Evolutionary conservation across 1,284 basidiomycete species (phyloP), one percentile per base, ranked within the genome.

Genomic region (Trametes sp.): DNA sequence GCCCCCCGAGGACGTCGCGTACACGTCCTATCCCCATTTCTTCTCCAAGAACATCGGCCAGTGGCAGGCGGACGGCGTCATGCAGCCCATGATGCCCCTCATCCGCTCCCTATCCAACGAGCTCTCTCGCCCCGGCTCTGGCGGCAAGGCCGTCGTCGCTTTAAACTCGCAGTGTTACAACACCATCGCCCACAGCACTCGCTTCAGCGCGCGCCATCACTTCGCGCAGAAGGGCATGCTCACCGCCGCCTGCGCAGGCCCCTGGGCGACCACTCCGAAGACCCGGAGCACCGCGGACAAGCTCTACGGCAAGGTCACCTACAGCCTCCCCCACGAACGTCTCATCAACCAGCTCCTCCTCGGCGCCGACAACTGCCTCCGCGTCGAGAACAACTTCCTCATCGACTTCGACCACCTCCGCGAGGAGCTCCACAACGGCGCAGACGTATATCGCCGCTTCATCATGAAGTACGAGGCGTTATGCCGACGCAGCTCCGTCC

Each of bases 351-450:
- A 36, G 35, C 35, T 36, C 8, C 9, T 16, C 35, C 9, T 36
- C 11, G 35, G 8, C 8, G 35, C 4, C 35, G 35, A 38, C 24
- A 41, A 42, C 36, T 53, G 11, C 11, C 36, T 53, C 16, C 51
- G 51, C 36, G 24, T 53, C 11, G 48, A 53, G 36, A 53, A 53
- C 51, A 53, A 53, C 51, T 41, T 53, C 36, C 35, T 53, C 36
- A 19, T 53, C 23, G 51, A 53, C 36, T 29, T 53, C 51, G 29
- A 26, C 26, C 51, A 53, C 24, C 48, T 50, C 6, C 48, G 31
- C 51, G 36, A 38, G 9, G 51, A 53, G 23, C 16, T 21, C 19
- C 36, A 24, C 51, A 28, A 14, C 38, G 51, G 51, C 21, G 35
- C 19, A 23, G 35, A 5, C n/a, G 16, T 53, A 23, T 53, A 53